A percentile compares a stretch with the other conserved stretches of the same genome.
Conservation (phyloP, 2,329 filamentous ascomycete genomes). For the Fusarium torulosum region DNA sequence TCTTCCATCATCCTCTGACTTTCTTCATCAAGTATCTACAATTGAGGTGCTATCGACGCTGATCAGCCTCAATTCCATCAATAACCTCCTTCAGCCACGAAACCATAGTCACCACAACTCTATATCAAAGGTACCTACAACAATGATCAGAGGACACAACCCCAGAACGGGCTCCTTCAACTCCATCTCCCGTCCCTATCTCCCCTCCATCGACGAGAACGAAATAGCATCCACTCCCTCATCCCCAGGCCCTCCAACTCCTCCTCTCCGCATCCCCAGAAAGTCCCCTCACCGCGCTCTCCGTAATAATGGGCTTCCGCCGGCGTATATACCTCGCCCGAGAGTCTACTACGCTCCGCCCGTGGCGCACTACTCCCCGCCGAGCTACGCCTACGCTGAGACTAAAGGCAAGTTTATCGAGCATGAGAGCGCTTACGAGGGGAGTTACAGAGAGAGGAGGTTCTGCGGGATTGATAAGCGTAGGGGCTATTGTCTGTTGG, state of each 20-base stretch:
- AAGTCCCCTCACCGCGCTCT: constrained; percentile 45
- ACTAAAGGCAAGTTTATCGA: constrained; percentile 32
- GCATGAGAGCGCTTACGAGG: constrained; percentile 24
- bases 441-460: constrained; percentile 22
- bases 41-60: constrained; percentile 15
- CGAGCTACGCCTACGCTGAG: constrained; percentile 43
- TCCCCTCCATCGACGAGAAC: constrained; percentile 57
- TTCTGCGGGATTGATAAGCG: constrained; percentile 22
- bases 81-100: too few species aligned
- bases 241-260: constrained; percentile 36
- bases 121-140: not conserved
- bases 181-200: constrained; percentile 47
- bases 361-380: constrained; percentile 34
- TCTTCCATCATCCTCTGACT: not conserved
- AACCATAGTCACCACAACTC: not conserved
- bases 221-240: constrained; percentile 43
- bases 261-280: constrained; percentile 48
- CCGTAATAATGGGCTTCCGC: constrained; percentile 40
- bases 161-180: constrained; percentile 28
- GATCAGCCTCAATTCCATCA: not conserved
- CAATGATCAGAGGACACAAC: constrained; percentile 40
- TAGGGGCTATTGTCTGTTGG: constrained; percentile 53
- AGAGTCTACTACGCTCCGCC: constrained; percentile 26
- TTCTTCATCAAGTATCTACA: not conserved
- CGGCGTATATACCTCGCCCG: constrained; percentile 44